A percentile compares a stretch with the other conserved stretches of the same genome.
phyloP scores from a whole-genome alignment of 2,329 filamentous ascomycete genomes.

The Cordyceps farinosa region DNA sequence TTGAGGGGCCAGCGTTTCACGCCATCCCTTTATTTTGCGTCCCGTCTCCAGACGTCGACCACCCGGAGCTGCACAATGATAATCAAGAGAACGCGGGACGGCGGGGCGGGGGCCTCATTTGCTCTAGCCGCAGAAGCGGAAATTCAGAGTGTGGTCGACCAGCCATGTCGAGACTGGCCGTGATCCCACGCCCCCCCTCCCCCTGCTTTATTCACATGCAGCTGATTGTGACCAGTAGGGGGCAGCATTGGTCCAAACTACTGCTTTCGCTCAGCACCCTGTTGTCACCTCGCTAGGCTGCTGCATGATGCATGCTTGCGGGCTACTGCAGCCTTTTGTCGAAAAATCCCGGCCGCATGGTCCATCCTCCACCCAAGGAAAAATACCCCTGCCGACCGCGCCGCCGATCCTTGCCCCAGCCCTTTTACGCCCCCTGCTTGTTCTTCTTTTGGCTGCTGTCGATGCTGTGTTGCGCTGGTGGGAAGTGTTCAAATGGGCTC shows the following conservation, averaged over 20 bases:
- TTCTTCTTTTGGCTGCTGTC: background rate
- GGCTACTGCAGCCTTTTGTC: constrained; percentile 1
- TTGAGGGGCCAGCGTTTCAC: background rate
- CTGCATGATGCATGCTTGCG: background rate
- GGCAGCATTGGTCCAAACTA: background rate
- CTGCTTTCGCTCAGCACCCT: background rate
- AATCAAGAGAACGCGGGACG: too few species aligned
- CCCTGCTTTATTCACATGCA: background rate
- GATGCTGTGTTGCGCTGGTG: constrained; percentile 1
- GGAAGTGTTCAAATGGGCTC: constrained; percentile 10
- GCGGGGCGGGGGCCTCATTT: background rate
- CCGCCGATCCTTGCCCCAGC: constrained; percentile 12
- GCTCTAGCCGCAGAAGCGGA: background rate
- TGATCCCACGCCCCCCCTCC: background rate
- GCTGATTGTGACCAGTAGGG: background rate
- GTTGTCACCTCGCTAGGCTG: background rate
- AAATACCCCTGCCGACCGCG: constrained; percentile 1
- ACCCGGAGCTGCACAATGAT: background rate
- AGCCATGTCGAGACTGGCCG: background rate
- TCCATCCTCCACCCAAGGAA: constrained; percentile 3
- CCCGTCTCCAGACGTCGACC: background rate
- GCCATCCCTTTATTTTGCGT: background rate
- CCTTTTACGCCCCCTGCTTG: constrained; percentile 1
- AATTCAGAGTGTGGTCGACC: background rate
- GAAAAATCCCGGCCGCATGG: constrained; percentile 15